Conservation (phyloP, 768 basidiomycete species). For the Leccinellum rugosiceps region DNA sequence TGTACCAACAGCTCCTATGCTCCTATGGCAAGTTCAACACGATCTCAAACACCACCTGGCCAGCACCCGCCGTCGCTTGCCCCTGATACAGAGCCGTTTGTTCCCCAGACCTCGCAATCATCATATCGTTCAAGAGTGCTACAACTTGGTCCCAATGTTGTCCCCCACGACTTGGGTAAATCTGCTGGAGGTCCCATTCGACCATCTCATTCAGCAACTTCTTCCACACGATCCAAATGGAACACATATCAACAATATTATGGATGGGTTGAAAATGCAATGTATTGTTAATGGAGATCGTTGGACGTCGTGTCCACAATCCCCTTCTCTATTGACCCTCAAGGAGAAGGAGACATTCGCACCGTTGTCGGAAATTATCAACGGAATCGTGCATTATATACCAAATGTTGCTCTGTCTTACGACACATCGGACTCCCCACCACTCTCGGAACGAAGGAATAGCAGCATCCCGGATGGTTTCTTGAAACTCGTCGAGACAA, state of each 20-base stretch:
- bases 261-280: not conserved
- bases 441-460: not conserved
- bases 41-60: no score
- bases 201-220: not conserved
- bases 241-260: not conserved
- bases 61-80: no score
- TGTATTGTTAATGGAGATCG: not conserved
- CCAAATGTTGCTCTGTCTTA: not conserved
- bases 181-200: not conserved
- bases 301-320: not conserved
- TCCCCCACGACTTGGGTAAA: not conserved
- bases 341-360: not conserved
- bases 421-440: no score
- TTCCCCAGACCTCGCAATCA: not conserved
- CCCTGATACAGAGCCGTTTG: not conserved
- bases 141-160: not conserved
- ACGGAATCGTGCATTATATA: not conserved
- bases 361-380: not conserved
- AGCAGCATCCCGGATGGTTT: not conserved
- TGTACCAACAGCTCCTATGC: no score
- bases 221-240: not conserved
- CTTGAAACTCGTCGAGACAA: not conserved
- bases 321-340: not conserved
- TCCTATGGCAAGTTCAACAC: no score
- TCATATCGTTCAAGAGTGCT: not conserved